Conservation (phyloP, 1,139 yeast species). For the Lipomyces yarrowii region DNA sequence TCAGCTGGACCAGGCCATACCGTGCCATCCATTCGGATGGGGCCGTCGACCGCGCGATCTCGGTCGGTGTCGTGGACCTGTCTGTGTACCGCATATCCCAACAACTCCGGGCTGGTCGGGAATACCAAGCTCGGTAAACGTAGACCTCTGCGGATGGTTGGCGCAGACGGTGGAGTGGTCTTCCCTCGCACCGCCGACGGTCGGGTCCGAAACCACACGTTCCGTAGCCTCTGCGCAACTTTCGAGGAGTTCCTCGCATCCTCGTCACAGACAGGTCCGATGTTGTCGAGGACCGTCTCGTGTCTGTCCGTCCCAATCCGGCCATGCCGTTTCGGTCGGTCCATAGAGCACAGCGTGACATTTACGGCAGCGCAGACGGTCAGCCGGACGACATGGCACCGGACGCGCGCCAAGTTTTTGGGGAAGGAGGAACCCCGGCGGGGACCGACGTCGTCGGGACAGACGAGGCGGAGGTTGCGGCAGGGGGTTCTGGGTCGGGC, state of each 20-base stretch:
- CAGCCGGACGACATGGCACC: background rate
- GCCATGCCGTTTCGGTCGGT: background rate
- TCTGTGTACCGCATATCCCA: background rate
- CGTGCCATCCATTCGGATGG: no score
- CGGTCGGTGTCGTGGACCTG: background rate
- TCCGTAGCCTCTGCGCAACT: background rate
- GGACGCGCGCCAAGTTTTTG: no score
- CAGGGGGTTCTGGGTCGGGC: no score
- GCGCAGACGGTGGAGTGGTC: background rate
- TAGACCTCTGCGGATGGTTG: background rate
- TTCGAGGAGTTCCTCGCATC: background rate
- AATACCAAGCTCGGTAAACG: background rate
- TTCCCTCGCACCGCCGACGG: background rate
- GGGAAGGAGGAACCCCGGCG: no score
- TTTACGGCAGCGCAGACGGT: background rate
- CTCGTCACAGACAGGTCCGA: background rate
- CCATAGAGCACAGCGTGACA: background rate
- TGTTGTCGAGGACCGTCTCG: background rate
- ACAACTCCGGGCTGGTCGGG: background rate
- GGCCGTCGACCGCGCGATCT: background rate
- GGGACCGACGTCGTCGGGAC: no score
- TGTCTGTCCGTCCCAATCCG: background rate
- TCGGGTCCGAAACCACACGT: background rate
- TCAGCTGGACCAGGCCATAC: background rate
- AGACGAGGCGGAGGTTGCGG: no score